phyloP scores from a whole-genome alignment of 2,329 filamentous ascomycete genomes.

The Stagonosporopsis tanaceti region DNA sequence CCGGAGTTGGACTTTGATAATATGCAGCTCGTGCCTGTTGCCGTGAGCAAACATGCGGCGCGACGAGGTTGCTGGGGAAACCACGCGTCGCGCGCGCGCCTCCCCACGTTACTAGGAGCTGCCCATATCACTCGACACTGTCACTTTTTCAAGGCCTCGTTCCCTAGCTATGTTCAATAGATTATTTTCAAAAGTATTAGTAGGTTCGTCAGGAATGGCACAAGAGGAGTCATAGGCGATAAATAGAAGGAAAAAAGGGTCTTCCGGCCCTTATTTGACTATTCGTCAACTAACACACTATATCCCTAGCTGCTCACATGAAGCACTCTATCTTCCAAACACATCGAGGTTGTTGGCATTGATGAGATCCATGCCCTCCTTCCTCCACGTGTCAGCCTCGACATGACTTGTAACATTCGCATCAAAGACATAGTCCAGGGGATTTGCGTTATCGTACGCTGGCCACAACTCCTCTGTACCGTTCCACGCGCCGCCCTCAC shows the following conservation, averaged over 20 bases:
- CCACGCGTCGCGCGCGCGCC: constrained; percentile 9
- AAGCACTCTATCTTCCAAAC: constrained; percentile 9
- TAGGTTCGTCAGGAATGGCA: no score
- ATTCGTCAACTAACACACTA: neutral
- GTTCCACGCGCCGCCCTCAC: constrained; percentile 25
- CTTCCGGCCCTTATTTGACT: neutral
- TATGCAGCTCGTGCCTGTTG: constrained; percentile 19
- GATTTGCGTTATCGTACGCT: constrained; percentile 46
- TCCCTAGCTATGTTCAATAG: no score
- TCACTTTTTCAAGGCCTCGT: no score
- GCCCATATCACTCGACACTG: no score
- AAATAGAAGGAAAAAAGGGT: neutral
- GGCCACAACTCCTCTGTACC: constrained; percentile 50
- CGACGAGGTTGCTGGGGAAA: constrained; percentile 5
- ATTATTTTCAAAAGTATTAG: no score
- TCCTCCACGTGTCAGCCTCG: constrained; percentile 56
- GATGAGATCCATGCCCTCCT: constrained; percentile 56
- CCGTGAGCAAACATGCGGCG: constrained; percentile 18
- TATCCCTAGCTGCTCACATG: neutral
- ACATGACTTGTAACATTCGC: constrained; percentile 52
- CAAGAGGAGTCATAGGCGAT: neutral
- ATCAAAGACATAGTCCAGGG: constrained; percentile 57
- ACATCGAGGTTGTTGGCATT: constrained; percentile 33
- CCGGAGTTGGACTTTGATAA: constrained; percentile 1
- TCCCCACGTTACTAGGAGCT: neutral